Percentiles rank a stretch among this genome's conserved stretches.
Evolutionary conservation across 305 asterid species (phyloP).

Genomic region (Fraxinus xanthoxyloides): DNA sequence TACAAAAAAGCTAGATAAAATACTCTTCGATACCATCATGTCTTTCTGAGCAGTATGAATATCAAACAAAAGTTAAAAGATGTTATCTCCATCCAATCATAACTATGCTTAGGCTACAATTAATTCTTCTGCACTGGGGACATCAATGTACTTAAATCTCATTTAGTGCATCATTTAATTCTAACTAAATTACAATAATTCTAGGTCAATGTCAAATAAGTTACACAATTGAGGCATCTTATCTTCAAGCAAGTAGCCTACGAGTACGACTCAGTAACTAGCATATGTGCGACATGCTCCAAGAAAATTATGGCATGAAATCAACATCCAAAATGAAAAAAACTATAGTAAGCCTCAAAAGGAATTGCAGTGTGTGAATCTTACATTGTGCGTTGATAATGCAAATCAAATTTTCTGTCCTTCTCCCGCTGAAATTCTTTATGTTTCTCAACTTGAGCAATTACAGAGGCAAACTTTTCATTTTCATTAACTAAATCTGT

Average conservation of each 20-base stretch:
- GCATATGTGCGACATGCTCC: background rate
- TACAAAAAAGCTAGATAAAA: background rate
- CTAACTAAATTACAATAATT: background rate
- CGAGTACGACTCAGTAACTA: background rate
- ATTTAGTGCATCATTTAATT: background rate
- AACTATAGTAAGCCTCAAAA: background rate
- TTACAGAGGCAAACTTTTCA: slow-evolving; percentile 45
- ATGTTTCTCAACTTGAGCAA: slow-evolving; percentile 40
- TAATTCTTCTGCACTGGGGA: background rate
- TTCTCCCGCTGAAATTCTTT: slow-evolving; percentile 56
- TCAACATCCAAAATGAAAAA: slow-evolving; percentile 4
- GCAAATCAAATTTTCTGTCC: slow-evolving; percentile 70
- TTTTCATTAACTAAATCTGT: slow-evolving; percentile 46
- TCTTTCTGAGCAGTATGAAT: background rate
- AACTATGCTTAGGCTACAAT: slow-evolving; percentile 4
- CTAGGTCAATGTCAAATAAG: background rate
- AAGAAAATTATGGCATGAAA: background rate
- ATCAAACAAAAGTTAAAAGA: background rate
- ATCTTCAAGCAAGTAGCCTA: background rate
- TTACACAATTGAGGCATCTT: background rate
- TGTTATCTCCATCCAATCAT: background rate
- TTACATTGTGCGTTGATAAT: slow-evolving; percentile 77
- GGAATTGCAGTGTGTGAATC: slow-evolving; percentile 19
- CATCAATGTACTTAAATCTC: slow-evolving; percentile 9
- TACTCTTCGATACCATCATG: background rate